A percentile compares a stretch with the other conserved stretches of the same genome.
Conservation (phyloP, 495 filamentous ascomycete genomes). For the Daldinia bambusicola region DNA sequence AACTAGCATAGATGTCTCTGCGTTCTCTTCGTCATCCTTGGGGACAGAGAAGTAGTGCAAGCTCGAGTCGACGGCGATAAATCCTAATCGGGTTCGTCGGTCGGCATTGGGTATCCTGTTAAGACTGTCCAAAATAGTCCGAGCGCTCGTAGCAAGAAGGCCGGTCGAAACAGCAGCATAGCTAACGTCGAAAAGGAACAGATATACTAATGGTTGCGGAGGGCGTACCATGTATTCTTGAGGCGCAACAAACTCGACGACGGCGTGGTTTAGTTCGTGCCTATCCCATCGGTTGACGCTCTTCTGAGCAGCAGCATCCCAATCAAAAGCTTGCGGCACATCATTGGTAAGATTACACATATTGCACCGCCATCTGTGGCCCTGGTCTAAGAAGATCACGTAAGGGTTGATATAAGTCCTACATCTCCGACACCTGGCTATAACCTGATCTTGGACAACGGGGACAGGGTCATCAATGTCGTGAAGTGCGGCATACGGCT, state of each 20-base stretch:
- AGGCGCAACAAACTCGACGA: slow-evolving; percentile 96
- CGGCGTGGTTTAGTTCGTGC: slow-evolving; percentile 89
- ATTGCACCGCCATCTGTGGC: slow-evolving; percentile 98
- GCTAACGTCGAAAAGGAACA: slow-evolving; percentile 97
- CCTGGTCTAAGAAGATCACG: slow-evolving; percentile 94
- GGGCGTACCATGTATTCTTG: slow-evolving; percentile 99
- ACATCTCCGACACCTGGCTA: slow-evolving; percentile 93
- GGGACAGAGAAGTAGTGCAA: slow-evolving; percentile 96
- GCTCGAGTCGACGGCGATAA: slow-evolving; percentile 94
- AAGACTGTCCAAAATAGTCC: slow-evolving; percentile 93
- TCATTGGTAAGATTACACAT: slow-evolving; percentile 99
- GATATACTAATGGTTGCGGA: slow-evolving; percentile 95
- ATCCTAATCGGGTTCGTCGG: slow-evolving; percentile 88
- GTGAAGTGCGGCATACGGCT: slow-evolving; percentile 92
- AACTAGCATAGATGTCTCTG: slow-evolving; percentile 89
- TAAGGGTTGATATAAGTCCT: slow-evolving; percentile 98
- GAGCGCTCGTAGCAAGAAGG: slow-evolving; percentile 91
- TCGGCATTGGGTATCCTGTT: slow-evolving; percentile 98
- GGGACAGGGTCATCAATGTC: slow-evolving; percentile 91
- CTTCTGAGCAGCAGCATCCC: slow-evolving; percentile 92
- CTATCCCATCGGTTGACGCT: slow-evolving; percentile 88
- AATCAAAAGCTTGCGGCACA: slow-evolving; percentile 97
- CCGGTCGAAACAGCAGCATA: slow-evolving; percentile 90
- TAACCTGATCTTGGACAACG: slow-evolving; percentile 94
- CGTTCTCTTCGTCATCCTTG: slow-evolving; percentile 82